Evolutionary conservation across 106 monocot genomes (phyloP).

Genomic region (Ottelia alismoides): DNA sequence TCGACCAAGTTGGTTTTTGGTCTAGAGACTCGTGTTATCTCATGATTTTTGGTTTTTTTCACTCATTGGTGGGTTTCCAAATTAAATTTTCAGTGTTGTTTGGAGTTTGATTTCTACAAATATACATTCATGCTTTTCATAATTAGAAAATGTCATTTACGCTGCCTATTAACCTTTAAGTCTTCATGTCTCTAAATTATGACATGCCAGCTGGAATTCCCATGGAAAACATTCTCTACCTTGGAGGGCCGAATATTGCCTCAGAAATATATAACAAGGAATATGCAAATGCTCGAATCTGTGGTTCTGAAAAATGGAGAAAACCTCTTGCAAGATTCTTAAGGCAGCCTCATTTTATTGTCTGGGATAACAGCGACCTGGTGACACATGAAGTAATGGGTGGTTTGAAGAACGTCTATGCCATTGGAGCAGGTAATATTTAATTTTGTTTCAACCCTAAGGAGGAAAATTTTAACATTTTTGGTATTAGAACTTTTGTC

Average conservation of each 20-base stretch:
- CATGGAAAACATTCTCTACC: constrained; percentile 83
- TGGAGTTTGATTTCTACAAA: too few species aligned
- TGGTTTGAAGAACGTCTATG: constrained; percentile 91
- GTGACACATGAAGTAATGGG: constrained; percentile 95
- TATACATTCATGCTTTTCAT: too few species aligned
- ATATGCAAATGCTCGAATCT: constrained; percentile 91
- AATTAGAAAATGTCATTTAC: too few species aligned
- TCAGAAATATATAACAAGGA: constrained; percentile 95
- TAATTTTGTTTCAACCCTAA: too few species aligned
- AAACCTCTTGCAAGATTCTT: constrained; percentile 73
- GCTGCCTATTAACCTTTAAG: not conserved
- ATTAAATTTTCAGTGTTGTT: too few species aligned
- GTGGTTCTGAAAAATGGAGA: constrained; percentile 89
- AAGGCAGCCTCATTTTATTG: constrained; percentile 91
- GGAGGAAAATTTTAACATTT: too few species aligned
- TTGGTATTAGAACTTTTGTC: too few species aligned
- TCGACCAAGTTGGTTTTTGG: too few species aligned
- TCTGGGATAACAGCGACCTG: constrained; percentile 92
- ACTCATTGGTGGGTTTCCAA: too few species aligned
- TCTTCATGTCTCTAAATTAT: not conserved
- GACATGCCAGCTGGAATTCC: constrained; percentile 53
- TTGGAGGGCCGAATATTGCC: constrained; percentile 91
- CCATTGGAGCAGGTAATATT: constrained; percentile 75
- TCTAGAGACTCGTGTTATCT: too few species aligned
- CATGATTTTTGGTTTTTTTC: too few species aligned